Evolutionary conservation across 139 green algal species (phyloP).

Genomic region (Diplosphaera chodatii): DNA sequence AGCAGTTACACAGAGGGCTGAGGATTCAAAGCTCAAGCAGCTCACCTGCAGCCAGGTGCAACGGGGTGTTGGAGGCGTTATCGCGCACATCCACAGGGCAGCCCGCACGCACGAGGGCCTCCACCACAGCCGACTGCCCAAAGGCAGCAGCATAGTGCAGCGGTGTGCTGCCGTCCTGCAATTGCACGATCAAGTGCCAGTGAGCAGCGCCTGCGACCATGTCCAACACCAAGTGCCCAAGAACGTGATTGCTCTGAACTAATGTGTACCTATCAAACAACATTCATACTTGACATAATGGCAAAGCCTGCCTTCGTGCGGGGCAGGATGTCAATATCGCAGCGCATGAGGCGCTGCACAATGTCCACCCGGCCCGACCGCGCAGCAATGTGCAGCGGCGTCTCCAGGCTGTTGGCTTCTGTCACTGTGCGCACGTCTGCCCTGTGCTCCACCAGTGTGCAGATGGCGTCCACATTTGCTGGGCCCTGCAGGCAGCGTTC

Average conservation of each 20-base stretch:
- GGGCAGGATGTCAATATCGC: background rate
- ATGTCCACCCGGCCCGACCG: conserved; percentile 40
- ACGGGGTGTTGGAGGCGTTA: conserved; percentile 49
- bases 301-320: conserved; percentile 10
- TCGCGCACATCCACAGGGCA: conserved; percentile 37
- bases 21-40: no score
- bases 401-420: conserved; percentile 34
- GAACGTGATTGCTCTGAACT: no score
- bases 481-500: conserved; percentile 33
- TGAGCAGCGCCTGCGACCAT: no score
- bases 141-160: conserved; percentile 59
- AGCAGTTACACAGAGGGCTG: no score
- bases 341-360: conserved; percentile 18
- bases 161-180: conserved; percentile 42
- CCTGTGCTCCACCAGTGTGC: conserved; percentile 42
- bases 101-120: conserved; percentile 37
- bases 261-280: no score
- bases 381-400: conserved; percentile 50
- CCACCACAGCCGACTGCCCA: conserved; percentile 43
- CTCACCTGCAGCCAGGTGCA: conserved; percentile 56
- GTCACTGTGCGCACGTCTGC: conserved; percentile 22
- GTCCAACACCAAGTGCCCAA: no score
- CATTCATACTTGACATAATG: no score
- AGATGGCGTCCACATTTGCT: conserved; percentile 46
- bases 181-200: no score